Base-by-base conservation (phyloP, 805 yeast genomes). In the Candida ascalaphidarum region DNA sequence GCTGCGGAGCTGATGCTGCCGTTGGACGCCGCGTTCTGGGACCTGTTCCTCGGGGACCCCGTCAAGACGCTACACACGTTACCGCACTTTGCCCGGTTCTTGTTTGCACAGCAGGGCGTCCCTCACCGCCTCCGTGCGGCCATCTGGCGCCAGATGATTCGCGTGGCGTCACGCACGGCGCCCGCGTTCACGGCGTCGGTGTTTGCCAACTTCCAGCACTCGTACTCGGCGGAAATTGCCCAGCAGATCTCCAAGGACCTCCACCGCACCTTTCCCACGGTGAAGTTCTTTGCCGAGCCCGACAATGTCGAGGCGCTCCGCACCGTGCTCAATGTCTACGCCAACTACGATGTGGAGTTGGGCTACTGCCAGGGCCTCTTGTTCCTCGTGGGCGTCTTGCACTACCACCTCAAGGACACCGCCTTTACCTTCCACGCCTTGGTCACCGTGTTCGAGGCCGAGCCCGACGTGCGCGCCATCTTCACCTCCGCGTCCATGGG, bases 341-440 rank as follows among this genome's bases (percentile, higher is more conserved):
- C 77, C 27, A 70, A 74, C 37, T 76, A 72, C 43, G 81, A 76
- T 49, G 64, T 65, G 29, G 78, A 75, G 39, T 68, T 76, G 39
- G 83, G 83, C 8, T 76, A 76, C 43, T 76, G 83, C 45, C 83
- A 76, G 46, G 83, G 83, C 5, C 52, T 77, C 12, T 65, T 77
- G 15, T 77, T 77, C 40, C 52, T 76, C 25, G 80, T 74, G 9
- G 81, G 79, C 2, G 74, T 76, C 4, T 52, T 76, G 21, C 58
- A 68, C 34, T 62, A 58, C 39, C 61, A 56, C 26, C 54, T 58
- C 29, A 43, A 48, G 15, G 43, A 43, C 31, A 24, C 43, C 38
- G 61, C 46, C 45, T 50, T 57, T 40, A 74, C 64, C 11, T 76
- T 67, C 50, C 76, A 61, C 46, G 61, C 71, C 8, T 53, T 77